phyloP scores from a whole-genome alignment of 176 grass and related monocot species.

The Cenchrus purpureus region DNA sequence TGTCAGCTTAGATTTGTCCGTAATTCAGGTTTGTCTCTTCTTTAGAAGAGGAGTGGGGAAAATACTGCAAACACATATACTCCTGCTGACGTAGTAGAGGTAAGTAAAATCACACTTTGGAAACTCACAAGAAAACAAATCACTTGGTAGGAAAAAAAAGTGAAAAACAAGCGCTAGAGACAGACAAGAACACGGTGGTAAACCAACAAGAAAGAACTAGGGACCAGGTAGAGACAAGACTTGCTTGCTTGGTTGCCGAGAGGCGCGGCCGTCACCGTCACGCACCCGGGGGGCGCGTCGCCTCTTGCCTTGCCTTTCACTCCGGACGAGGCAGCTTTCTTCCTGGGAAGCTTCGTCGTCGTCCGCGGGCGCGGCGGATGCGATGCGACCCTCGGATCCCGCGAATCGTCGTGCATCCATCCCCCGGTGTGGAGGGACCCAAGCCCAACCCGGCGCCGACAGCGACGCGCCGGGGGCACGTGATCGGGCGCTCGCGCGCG shows the following conservation, averaged over 20 bases:
- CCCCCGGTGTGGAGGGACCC: neutral
- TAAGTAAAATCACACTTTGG: neutral
- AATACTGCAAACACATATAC: neutral
- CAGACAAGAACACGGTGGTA: neutral
- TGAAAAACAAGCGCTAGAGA: neutral
- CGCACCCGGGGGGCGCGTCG: too few relatives aligned
- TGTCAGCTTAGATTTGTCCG: neutral
- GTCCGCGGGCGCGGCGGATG: neutral
- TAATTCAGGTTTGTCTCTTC: neutral
- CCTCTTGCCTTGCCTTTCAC: constrained; percentile 9
- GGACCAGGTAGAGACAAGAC: neutral
- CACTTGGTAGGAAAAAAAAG: neutral
- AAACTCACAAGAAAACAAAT: neutral
- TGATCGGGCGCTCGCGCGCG: neutral
- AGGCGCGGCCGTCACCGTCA: neutral
- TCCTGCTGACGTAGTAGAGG: neutral
- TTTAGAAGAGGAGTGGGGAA: neutral
- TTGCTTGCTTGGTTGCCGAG: neutral
- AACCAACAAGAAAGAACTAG: constrained; percentile 1
- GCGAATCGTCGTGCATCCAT: neutral
- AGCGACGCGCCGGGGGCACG: neutral
- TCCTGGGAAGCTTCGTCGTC: constrained; percentile 38
- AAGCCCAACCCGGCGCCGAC: neutral
- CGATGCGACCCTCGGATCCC: neutral
- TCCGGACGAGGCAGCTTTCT: neutral